These are phyloP conservation scores for Stipa capillata DNA, from an alignment of 176 grass and related monocot species.

Conservation along the genomic window DNA sequence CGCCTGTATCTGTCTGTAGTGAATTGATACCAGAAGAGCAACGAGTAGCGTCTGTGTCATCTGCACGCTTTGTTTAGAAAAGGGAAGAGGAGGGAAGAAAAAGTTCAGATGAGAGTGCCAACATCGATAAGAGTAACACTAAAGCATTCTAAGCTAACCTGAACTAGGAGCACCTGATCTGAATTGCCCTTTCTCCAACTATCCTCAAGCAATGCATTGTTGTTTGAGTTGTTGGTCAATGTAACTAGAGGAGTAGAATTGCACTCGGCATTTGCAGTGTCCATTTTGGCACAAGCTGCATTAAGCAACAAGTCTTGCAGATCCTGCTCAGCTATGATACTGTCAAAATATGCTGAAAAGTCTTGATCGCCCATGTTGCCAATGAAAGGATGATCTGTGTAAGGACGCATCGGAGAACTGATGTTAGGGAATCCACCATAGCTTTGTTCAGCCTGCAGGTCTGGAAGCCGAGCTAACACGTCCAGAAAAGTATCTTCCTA, in stretches of 20 bases:
- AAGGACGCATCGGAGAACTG: conserved; percentile 38
- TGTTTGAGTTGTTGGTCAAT: neutral
- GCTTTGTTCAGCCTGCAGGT: conserved; percentile 13
- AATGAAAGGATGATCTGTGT: conserved; percentile 41
- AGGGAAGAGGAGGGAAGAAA: neutral
- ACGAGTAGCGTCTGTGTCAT: neutral
- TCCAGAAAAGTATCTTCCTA: neutral
- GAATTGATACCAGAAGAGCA: neutral
- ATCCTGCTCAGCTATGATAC: neutral
- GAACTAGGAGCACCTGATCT: neutral
- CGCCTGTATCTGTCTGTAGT: neutral
- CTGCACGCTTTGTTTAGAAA: conserved; percentile 18
- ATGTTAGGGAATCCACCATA: conserved; percentile 18
- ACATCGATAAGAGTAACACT: neutral
- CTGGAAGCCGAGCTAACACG: conserved; percentile 8
- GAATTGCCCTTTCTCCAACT: neutral
- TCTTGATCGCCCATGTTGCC: conserved; percentile 1
- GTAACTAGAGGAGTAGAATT: neutral
- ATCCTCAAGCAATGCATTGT: neutral
- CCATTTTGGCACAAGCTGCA: neutral
- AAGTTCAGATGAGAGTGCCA: neutral
- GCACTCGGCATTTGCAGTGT: neutral
- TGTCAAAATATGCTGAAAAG: neutral
- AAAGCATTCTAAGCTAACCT: conserved; percentile 9
- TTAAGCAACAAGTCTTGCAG: conserved; percentile 1